These are phyloP conservation scores for Rubia yunnanensis DNA, from an alignment of 257 asterid genomes.

Conservation along the genomic window DNA sequence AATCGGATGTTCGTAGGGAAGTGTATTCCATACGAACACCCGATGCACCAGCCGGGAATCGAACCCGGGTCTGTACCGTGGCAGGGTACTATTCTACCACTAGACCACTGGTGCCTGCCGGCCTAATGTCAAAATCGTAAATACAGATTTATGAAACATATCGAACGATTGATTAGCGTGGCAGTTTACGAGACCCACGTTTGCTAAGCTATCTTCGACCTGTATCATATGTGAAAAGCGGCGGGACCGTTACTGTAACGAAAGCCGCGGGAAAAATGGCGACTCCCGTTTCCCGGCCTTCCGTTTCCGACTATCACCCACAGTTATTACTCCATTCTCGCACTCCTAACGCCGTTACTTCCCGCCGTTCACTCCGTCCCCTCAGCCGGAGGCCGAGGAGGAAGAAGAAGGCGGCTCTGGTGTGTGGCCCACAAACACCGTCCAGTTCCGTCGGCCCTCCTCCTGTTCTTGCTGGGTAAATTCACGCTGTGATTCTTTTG, in stretches of 20 bases:
- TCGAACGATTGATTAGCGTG: background rate
- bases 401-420: background rate
- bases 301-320: background rate
- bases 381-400: background rate
- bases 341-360: background rate
- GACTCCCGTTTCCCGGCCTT: background rate
- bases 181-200: background rate
- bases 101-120: constrained; percentile 20
- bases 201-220: background rate
- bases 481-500: background rate
- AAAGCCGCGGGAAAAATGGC: background rate
- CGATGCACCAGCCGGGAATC: constrained; percentile 98
- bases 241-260: background rate
- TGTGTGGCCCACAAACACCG: background rate
- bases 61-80: constrained; percentile 99
- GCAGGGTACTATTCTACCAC: constrained; percentile 63
- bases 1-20: too few species aligned
- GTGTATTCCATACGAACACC: constrained; percentile 91
- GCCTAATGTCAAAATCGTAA: background rate
- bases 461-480: background rate
- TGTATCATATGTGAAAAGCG: background rate
- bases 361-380: background rate
- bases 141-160: too few species aligned
- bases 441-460: background rate
- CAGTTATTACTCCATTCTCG: background rate